These are phyloP conservation scores for Colletotrichum camelliae DNA, from an alignment of 2,329 filamentous ascomycete species.

Conservation along the genomic window DNA sequence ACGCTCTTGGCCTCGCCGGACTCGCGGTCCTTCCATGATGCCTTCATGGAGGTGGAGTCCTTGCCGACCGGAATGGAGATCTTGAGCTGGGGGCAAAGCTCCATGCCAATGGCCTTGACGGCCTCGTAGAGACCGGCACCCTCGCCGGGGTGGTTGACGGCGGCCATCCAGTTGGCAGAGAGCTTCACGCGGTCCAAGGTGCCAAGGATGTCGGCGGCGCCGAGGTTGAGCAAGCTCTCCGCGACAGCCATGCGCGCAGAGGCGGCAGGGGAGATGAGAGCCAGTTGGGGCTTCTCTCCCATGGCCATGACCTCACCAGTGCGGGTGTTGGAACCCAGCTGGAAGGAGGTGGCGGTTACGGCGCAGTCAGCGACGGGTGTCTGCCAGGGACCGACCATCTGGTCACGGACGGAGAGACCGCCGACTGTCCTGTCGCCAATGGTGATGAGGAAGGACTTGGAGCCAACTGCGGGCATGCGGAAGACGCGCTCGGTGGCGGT, in stretches of 20 bases:
- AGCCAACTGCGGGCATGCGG: conserved; percentile 87
- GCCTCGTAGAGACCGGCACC: conserved; percentile 92
- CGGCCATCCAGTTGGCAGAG: conserved; percentile 99
- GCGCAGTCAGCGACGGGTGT: conserved; percentile 92
- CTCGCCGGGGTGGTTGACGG: conserved; percentile 91
- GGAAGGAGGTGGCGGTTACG: conserved; percentile 85
- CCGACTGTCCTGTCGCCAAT: conserved; percentile 94
- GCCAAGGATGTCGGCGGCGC: conserved; percentile 74
- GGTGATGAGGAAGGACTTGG: conserved; percentile 95
- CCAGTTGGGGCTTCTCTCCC: conserved; percentile 89
- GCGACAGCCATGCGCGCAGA: conserved; percentile 97
- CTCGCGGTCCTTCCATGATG: conserved; percentile 82
- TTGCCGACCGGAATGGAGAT: conserved; percentile 96
- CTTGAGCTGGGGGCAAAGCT: conserved; percentile 87
- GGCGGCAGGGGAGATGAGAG: conserved; percentile 86
- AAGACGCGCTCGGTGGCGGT: conserved; percentile 84
- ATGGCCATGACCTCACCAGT: conserved; percentile 97
- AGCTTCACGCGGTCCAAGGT: conserved; percentile 82
- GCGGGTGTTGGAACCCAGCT: conserved; percentile 66
- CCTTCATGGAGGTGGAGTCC: conserved; percentile 99
- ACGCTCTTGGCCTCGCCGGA: conserved; percentile 78
- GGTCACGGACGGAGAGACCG: conserved; percentile 85
- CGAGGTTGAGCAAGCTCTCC: conserved; percentile 91
- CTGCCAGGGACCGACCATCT: conserved; percentile 97
- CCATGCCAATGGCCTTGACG: conserved; percentile 90